Evolutionary conservation across 2,329 filamentous ascomycete species (phyloP), one percentile per base, ranked within the genome.

Genomic region (Thelonectria olida): DNA sequence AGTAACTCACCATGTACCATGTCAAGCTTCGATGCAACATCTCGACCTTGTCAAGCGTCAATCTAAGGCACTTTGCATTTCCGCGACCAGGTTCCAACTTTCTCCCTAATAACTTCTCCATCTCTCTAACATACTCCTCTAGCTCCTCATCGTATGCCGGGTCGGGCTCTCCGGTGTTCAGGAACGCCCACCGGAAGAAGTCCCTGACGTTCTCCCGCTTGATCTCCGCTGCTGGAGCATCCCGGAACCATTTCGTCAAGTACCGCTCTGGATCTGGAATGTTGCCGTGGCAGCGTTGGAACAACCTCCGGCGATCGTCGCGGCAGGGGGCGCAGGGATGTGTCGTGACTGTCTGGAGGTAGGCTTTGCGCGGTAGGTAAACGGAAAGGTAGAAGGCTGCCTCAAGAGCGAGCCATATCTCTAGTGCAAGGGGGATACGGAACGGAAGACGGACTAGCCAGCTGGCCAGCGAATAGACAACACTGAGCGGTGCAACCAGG

Each of bases 151-250:
- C n/a, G n/a, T n/a, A n/a, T n/a, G n/a, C n/a, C n/a, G n/a, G n/a
- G n/a, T n/a, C n/a, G n/a, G n/a, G n/a, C n/a, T n/a, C n/a, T n/a
- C n/a, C n/a, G n/a, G n/a, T n/a, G n/a, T n/a, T n/a, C n/a, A n/a
- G n/a, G n/a, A n/a, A n/a, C n/a, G n/a, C n/a, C n/a, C n/a, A n/a
- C n/a, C n/a, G n/a, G 19, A 87, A 78, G 70, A 88, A 89, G 55
- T 87, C 84, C 72, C 84, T 85, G 52, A 89, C 67, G 70, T 89
- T 88, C 28, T 89, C 85, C 13, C 81, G 77, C 55, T 82, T 81
- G 45, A 90, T 84, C 25, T 87, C 85, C 25, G 78, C 74, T 3
- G 76, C 48, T 15, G 80, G 75, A 7, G 85, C 84, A 25, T 82
- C 82, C 22, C 84, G 74, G 68, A 89, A 89, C 88, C 88, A 90